Evolutionary conservation across 2,329 filamentous ascomycete genomes (phyloP), one percentile per base, ranked within the genome.

Genomic region (Lachnellula suecica): DNA sequence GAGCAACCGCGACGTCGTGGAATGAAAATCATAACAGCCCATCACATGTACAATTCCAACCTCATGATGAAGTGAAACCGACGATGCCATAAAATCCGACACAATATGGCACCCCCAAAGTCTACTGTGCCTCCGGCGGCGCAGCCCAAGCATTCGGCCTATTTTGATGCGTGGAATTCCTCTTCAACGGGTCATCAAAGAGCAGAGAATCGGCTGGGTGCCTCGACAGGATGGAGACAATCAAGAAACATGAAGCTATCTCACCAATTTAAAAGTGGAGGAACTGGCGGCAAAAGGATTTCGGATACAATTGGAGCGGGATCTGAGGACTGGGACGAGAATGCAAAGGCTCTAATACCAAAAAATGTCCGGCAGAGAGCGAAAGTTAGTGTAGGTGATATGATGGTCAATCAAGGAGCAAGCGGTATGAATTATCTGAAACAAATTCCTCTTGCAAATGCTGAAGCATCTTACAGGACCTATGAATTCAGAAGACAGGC

Each of bases 171-270:
- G 4, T 89, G 84, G 84, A 91, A 91, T 71, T 85, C 84, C 13
- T 82, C 84, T 11, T 84, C 86, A 5, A 85, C 87, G 1, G 89
- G 89, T 42, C 90, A 96, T 68, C 91, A 96, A 70, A 79, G 84
- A 37, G 83, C 88, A 38, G 88, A 93, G 54, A 85, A 83, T 53
- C 72, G 74, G 3, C 77, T 87, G 1, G 80, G 82, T 2, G 79
- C 80, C 22, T 79, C 77, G 61, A 84, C 74, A 59, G 79, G 82
- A 65, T 95, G 91, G 90, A 84, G 89, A 22, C 77, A 84, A 46
- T 87, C 83, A 13, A 82, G 89, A 38, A 81, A 77, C 41, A 70
- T 76, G 49, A 94, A 93, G 71, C 76, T 96, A 35, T 76, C 79
- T 43, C 76, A 77, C 63, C 91, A 95, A 68, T 89, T 89, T 68